Percentiles rank a stretch among this genome's conserved stretches.
Conservation (phyloP, 805 yeast species). For the Kazachstania viticola region DNA sequence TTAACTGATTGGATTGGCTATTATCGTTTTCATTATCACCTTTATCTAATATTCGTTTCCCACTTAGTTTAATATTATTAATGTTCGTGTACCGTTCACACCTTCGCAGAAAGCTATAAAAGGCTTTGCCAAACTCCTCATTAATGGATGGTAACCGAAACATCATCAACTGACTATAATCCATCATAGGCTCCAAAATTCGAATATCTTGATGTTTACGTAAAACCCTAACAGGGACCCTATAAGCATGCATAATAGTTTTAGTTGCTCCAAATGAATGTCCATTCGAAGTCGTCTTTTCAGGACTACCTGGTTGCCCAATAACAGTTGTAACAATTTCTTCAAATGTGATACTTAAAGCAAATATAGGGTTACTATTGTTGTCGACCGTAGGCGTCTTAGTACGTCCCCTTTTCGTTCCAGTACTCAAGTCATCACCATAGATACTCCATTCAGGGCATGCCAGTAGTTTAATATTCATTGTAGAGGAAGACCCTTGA, state of each 20-base stretch:
- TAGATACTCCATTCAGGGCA: constrained; percentile 19
- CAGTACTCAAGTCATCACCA: constrained; percentile 1
- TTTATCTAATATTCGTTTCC: constrained; percentile 12
- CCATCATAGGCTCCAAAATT: constrained; percentile 52
- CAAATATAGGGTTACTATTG: constrained; percentile 21
- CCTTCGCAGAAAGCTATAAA: constrained; percentile 44
- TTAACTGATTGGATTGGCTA: constrained; percentile 4
- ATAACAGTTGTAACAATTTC: constrained; percentile 15
- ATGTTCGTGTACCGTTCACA: constrained; percentile 53
- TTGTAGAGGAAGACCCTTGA: constrained; percentile 18
- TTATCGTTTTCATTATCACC: constrained; percentile 4
- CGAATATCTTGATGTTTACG: constrained; percentile 41
- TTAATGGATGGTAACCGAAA: constrained; percentile 28
- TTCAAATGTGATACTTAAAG: constrained; percentile 21
- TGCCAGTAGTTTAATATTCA: constrained; percentile 20
- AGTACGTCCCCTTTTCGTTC: neutral
- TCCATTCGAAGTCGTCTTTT: constrained; percentile 2
- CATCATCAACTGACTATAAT: constrained; percentile 45
- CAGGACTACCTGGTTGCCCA: constrained; percentile 4
- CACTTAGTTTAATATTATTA: constrained; percentile 39
- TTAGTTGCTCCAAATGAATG: constrained; percentile 2
- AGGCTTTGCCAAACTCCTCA: constrained; percentile 30
- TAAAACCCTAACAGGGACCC: constrained; percentile 58
- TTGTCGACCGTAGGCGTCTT: too few species aligned
- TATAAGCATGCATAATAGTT: constrained; percentile 38